Evolutionary conservation across 352 stramenopile genomes (phyloP), one percentile per base, ranked within the genome.

Genomic region (Globisporangium heterothallicum): DNA sequence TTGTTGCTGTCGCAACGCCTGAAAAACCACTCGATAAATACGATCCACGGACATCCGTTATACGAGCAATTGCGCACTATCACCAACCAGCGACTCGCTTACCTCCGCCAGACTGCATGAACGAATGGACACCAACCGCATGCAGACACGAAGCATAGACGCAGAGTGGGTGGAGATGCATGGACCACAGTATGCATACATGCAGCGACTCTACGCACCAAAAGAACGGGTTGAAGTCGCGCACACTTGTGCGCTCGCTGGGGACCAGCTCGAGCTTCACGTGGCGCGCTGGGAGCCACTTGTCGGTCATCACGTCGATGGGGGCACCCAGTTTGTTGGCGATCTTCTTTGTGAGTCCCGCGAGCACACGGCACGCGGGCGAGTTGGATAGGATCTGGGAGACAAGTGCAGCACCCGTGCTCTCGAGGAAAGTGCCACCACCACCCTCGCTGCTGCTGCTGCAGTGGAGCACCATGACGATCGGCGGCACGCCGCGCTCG

Each of bases 291-390:
- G 83, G 83, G 2, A 93, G 60, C 80, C 83, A 92, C 53, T 86
- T 83, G 21, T 93, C 77, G 6, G 80, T 90, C 80, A 93, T 93
- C 34, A 92, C 78, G 43, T 93, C 83, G 35, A 90, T 59, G 0
- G 83, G 83, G 0, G 77, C 63, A 12, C 83, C 83, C 2, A 93
- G 63, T 41, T 93, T 92, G 60, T 87, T 90, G 26, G 74, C 83
- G 29, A 90, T 72, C 59, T 92, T 90, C 60, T 93, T 93, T 12
- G 83, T 92, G 21, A 93, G 61, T 2, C 83, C 83, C 2, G 78
- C 78, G 9, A 93, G 61, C 9, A 92, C 76, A 3, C 80, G 80
- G 42, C 80, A 89, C 3, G 80, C 67, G 4, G 78, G 79, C 7
- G 78, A 91, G 41, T 88, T 89, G 21, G 72, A 76, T 16, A 92